phyloP scores from a whole-genome alignment of 2,329 filamentous ascomycete species.

The Tolypocladium paradoxum region DNA sequence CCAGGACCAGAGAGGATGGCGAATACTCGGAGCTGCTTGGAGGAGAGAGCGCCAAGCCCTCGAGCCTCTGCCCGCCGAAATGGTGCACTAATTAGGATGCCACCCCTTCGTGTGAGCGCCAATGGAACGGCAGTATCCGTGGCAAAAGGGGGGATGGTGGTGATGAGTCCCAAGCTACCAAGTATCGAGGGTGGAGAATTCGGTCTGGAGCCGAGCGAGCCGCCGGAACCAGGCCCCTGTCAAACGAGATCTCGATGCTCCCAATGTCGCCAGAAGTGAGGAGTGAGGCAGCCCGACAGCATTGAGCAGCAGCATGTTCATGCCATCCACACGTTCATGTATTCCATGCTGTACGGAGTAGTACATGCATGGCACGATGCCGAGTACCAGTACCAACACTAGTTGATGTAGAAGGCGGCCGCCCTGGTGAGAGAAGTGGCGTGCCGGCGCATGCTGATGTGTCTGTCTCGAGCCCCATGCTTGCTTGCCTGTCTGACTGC shows the following conservation, averaged over 20 bases:
- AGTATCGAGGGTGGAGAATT: conserved; percentile 15
- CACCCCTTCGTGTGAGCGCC: conserved; percentile 19
- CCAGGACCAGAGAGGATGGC: neutral
- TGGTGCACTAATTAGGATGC: conserved; percentile 14
- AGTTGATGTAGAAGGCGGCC: neutral
- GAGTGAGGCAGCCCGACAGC: neutral
- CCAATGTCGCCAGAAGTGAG: neutral
- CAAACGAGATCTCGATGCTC: conserved; percentile 15
- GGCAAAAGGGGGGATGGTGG: conserved; percentile 12
- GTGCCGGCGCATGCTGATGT: neutral
- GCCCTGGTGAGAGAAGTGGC: neutral
- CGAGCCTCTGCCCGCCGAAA: conserved; percentile 11
- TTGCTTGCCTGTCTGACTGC: neutral
- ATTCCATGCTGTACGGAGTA: neutral
- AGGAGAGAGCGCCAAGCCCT: conserved; percentile 4
- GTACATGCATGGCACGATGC: neutral
- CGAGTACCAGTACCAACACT: neutral
- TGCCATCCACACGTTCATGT: neutral
- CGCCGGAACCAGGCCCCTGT: conserved; percentile 13
- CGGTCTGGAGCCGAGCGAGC: conserved; percentile 28
- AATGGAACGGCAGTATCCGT: conserved; percentile 24
- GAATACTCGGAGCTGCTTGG: neutral
- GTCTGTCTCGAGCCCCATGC: neutral
- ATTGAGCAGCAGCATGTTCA: neutral
- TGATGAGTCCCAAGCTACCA: conserved; percentile 15